Evolutionary conservation across 495 filamentous ascomycete genomes (phyloP).

Genomic region (Podospora australis): DNA sequence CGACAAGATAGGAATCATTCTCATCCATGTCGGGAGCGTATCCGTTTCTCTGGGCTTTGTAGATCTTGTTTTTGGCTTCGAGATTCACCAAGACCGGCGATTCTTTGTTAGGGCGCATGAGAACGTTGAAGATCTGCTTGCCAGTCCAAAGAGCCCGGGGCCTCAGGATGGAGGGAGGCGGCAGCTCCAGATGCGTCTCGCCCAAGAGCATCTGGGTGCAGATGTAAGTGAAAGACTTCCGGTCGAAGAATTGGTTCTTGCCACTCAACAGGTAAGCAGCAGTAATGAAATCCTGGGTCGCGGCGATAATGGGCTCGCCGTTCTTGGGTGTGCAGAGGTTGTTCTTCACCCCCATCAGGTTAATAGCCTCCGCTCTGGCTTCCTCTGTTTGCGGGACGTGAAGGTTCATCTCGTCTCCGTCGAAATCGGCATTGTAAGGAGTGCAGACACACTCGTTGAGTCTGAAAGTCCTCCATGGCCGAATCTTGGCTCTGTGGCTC

Average conservation of each 20-base stretch:
- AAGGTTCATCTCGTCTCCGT: constrained; percentile 99
- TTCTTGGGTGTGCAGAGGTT: constrained; percentile 95
- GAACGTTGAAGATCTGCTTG: constrained; percentile 92
- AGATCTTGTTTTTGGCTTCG: constrained; percentile 86
- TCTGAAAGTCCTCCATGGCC: constrained; percentile 93
- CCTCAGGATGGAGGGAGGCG: constrained; percentile 76
- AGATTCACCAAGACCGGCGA: constrained; percentile 82
- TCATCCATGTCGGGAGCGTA: constrained; percentile 65
- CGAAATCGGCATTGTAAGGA: constrained; percentile 99
- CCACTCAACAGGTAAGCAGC: constrained; percentile 85
- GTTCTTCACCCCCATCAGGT: constrained; percentile 96
- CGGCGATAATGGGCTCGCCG: constrained; percentile 95
- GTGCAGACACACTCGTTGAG: constrained; percentile 97
- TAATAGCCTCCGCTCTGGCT: constrained; percentile 89
- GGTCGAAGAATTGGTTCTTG: constrained; percentile 89
- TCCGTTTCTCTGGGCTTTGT: constrained; percentile 45
- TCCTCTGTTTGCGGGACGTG: constrained; percentile 98
- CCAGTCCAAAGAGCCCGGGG: constrained; percentile 91
- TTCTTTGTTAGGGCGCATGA: constrained; percentile 84
- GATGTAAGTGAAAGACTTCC: constrained; percentile 77
- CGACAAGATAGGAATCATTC: constrained; percentile 81
- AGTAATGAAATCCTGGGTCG: constrained; percentile 98
- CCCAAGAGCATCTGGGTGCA: constrained; percentile 92
- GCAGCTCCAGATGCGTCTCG: constrained; percentile 72
- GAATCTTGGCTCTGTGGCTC: constrained; percentile 83